These are phyloP conservation scores for Pseudopyricularia javanii DNA, from an alignment of 2,329 filamentous ascomycete species.

Conservation along the genomic window DNA sequence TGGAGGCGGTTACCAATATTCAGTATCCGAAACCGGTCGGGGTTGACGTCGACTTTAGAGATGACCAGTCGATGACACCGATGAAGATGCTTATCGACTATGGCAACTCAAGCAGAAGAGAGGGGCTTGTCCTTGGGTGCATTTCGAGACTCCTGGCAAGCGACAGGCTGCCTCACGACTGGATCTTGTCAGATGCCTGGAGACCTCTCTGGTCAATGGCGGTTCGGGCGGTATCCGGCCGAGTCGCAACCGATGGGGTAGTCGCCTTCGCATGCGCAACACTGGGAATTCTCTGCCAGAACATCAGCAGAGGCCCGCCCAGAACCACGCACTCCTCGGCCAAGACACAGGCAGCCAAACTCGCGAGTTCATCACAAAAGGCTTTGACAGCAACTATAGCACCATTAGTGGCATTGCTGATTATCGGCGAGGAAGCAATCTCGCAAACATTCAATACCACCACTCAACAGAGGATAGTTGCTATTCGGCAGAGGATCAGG, in stretches of 20 bases:
- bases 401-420: conserved; percentile 23
- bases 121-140: conserved; percentile 22
- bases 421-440: conserved; percentile 13
- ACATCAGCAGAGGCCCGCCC: not conserved
- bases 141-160: conserved; percentile 21
- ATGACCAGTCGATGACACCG: conserved; percentile 14
- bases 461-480: conserved; percentile 1
- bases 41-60: conserved; percentile 16
- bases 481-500: conserved; percentile 9
- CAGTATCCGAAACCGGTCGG: conserved; percentile 22
- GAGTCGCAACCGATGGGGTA: conserved; percentile 17
- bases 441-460: not conserved
- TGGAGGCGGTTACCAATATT: conserved; percentile 20
- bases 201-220: conserved; percentile 25
- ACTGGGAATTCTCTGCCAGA: not conserved
- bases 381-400: conserved; percentile 25
- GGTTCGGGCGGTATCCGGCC: conserved; percentile 20
- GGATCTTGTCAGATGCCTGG: conserved; percentile 30
- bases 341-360: not conserved
- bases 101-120: conserved; percentile 15
- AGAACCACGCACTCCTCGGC: not conserved
- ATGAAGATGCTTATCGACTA: conserved; percentile 13
- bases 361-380: not conserved
- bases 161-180: conserved; percentile 23
- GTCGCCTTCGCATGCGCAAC: conserved; percentile 19